These are phyloP conservation scores for Pseudocercospora crystallina DNA, from an alignment of 2,329 filamentous ascomycete species.

Conservation along the genomic window DNA sequence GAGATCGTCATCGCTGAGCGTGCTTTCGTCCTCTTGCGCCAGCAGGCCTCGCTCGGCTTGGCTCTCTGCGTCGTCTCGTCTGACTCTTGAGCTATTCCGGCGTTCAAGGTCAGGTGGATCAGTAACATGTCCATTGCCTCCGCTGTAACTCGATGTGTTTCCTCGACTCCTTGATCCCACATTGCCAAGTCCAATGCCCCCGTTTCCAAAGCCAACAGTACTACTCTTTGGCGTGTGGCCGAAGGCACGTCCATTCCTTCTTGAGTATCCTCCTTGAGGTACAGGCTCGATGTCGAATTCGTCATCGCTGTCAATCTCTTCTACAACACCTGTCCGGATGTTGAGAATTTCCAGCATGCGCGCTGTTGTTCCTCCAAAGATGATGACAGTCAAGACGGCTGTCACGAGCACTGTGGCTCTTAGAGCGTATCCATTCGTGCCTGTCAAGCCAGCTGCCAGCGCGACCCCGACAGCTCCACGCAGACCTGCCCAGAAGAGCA, in stretches of 20 bases:
- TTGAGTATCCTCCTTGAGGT: conserved; percentile 68
- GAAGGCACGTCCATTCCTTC: conserved; percentile 73
- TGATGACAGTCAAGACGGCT: conserved; percentile 95
- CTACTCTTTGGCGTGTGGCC: conserved; percentile 70
- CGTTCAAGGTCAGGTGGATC: conserved; percentile 46
- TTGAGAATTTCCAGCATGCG: conserved; percentile 96
- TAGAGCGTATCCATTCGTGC: conserved; percentile 69
- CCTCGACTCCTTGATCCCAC: conserved; percentile 38
- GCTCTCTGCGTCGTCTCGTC: conserved; percentile 44
- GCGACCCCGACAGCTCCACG: conserved; percentile 95
- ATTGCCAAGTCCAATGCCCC: conserved; percentile 30
- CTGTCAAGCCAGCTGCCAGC: conserved; percentile 81
- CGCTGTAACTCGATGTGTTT: conserved; percentile 60
- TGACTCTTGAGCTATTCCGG: conserved; percentile 52
- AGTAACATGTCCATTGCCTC: conserved; percentile 57
- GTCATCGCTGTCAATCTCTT: conserved; percentile 96
- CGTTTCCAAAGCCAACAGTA: conserved; percentile 48
- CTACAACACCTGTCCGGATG: conserved; percentile 94
- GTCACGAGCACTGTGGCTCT: conserved; percentile 96
- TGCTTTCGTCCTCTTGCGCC: conserved; percentile 45
- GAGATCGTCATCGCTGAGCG: conserved; percentile 54
- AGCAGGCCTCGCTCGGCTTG: conserved; percentile 57
- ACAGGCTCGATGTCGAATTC: conserved; percentile 90
- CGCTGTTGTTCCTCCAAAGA: conserved; percentile 95
- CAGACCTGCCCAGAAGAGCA: conserved; percentile 99